phyloP scores from a whole-genome alignment of 768 basidiomycete genomes.

The Kondoa malvinella region DNA sequence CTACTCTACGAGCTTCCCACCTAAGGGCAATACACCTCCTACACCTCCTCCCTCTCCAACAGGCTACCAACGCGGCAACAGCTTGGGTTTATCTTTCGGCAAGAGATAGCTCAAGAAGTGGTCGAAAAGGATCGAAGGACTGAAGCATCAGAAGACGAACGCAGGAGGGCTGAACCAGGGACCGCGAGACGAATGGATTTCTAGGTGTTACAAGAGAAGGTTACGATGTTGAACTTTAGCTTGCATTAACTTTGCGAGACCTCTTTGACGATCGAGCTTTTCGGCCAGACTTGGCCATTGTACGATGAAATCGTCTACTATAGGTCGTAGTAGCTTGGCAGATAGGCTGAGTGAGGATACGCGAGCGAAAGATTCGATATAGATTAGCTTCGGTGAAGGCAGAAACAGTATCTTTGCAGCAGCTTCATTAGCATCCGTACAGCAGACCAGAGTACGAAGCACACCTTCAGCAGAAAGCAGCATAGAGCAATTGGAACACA shows the following conservation, averaged over 20 bases:
- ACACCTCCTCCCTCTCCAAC: too few relatives aligned
- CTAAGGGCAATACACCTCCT: too few relatives aligned
- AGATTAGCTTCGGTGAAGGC: slow-evolving; percentile 54
- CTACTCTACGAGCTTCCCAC: too few relatives aligned
- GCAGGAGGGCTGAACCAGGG: too few relatives aligned
- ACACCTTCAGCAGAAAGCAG: slow-evolving; percentile 33
- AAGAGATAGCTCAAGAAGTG: too few relatives aligned
- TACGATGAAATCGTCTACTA: slow-evolving; percentile 79
- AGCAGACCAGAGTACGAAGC: neutral
- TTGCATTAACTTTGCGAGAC: neutral
- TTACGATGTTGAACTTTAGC: slow-evolving; percentile 9
- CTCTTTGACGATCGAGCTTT: slow-evolving; percentile 19
- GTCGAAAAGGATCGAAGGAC: too few relatives aligned
- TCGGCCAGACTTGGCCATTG: slow-evolving; percentile 61
- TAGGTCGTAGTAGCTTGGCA: slow-evolving; percentile 57
- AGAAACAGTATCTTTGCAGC: slow-evolving; percentile 62
- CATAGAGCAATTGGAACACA: slow-evolving; percentile 62
- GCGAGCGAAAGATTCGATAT: slow-evolving; percentile 86
- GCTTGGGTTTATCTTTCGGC: too few relatives aligned
- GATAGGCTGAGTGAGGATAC: slow-evolving; percentile 65
- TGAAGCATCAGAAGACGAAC: too few relatives aligned
- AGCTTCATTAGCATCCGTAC: slow-evolving; percentile 15
- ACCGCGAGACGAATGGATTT: too few relatives aligned
- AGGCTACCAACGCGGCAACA: too few relatives aligned
- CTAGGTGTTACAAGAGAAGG: slow-evolving; percentile 7